Evolutionary conservation across 176 grass and related monocot species (phyloP).

Genomic region (Carex scoparia): DNA sequence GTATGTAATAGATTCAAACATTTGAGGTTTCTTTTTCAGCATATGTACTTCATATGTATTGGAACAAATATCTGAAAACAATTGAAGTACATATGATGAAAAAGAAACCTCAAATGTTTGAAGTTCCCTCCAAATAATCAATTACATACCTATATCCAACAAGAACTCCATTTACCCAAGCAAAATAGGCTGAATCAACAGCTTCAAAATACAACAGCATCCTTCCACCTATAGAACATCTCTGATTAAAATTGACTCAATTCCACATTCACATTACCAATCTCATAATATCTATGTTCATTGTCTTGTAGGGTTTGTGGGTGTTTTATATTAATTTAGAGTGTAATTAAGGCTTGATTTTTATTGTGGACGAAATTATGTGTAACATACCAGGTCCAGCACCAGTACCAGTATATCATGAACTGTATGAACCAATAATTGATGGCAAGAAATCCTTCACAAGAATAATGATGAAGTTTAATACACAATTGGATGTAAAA

Average conservation of each 20-base stretch:
- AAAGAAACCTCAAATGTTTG: not conserved
- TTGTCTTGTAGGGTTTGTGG: not conserved
- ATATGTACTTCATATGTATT: no score
- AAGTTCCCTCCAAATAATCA: not conserved
- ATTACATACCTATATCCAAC: slow-evolving; percentile 77
- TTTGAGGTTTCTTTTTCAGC: no score
- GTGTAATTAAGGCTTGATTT: not conserved
- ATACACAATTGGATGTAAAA: not conserved
- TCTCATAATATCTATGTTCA: not conserved
- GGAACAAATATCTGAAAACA: not conserved
- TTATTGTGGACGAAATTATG: not conserved
- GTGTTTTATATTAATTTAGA: not conserved
- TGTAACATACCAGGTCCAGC: not conserved
- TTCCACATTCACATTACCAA: not conserved
- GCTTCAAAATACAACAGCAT: slow-evolving; percentile 95
- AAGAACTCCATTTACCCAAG: slow-evolving; percentile 82
- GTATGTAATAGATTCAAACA: no score
- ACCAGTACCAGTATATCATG: not conserved
- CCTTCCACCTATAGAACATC: slow-evolving; percentile 60
- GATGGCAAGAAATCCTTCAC: not conserved
- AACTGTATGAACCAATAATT: not conserved
- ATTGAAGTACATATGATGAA: not conserved
- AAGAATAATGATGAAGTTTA: not conserved
- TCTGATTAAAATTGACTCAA: slow-evolving; percentile 2
- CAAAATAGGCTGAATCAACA: slow-evolving; percentile 88